These are phyloP conservation scores for Termitomyces sp. DNA, from an alignment of 768 basidiomycete genomes.

Conservation along the genomic window DNA sequence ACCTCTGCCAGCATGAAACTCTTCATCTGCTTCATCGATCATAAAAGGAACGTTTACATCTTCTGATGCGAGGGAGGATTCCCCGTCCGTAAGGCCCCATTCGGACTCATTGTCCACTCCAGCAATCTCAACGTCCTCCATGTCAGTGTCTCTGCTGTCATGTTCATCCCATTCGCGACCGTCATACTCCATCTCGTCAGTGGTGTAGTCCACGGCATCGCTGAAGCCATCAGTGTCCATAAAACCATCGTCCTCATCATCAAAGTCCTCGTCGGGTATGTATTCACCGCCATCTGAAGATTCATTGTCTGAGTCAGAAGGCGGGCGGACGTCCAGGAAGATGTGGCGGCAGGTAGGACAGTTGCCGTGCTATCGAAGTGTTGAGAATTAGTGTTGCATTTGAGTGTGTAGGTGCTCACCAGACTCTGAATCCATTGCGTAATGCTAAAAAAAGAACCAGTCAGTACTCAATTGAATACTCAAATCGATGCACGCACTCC, in stretches of 20 bases:
- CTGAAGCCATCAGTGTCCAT: conserved; percentile 38
- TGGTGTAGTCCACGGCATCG: conserved; percentile 31
- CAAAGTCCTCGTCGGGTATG: conserved; percentile 44
- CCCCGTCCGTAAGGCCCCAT: conserved; percentile 39
- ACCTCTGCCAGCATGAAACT: conserved; percentile 10
- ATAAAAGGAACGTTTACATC: conserved; percentile 13
- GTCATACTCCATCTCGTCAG: conserved; percentile 33
- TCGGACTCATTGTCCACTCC: conserved; percentile 26
- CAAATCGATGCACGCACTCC: conserved; percentile 37
- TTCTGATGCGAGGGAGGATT: conserved; percentile 25
- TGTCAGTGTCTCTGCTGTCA: conserved; percentile 12
- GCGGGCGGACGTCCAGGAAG: conserved; percentile 50
- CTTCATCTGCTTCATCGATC: conserved; percentile 11
- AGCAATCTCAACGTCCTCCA: conserved; percentile 13
- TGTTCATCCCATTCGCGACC: conserved; percentile 16
- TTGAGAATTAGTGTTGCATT: not conserved
- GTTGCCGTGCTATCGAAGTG: conserved; percentile 51
- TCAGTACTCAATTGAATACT: not conserved
- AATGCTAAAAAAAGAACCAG: conserved; percentile 34
- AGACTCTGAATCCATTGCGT: conserved; percentile 60
- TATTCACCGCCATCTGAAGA: conserved; percentile 68
- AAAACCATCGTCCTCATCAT: conserved; percentile 46
- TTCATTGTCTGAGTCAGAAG: conserved; percentile 53
- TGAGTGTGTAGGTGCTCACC: conserved; percentile 27
- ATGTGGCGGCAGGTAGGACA: conserved; percentile 63